A percentile compares a stretch with the other conserved stretches of the same genome.
Conservation (phyloP, 768 basidiomycete genomes). For the Coprinopsis sp. region DNA sequence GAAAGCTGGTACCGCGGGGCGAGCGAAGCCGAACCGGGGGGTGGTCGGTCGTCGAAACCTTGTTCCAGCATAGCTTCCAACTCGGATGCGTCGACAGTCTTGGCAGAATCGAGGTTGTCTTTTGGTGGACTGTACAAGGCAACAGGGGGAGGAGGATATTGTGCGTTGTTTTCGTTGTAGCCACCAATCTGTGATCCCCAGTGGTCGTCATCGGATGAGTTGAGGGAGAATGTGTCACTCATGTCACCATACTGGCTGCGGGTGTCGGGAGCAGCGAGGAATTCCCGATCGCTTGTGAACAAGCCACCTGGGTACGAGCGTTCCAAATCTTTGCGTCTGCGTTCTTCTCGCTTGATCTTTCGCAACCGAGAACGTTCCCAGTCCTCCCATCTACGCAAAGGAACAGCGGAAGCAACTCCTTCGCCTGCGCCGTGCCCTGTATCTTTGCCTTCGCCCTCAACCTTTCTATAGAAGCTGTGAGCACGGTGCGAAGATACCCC, state of each 20-base stretch:
- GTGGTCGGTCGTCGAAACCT: constrained; percentile 76
- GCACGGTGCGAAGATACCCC: constrained; percentile 7
- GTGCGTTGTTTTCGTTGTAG: constrained; percentile 81
- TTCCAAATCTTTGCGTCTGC: constrained; percentile 76
- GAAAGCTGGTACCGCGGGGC: constrained; percentile 59
- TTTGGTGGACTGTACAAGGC: constrained; percentile 48
- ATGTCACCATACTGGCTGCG: constrained; percentile 64
- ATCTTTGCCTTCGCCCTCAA: constrained; percentile 84
- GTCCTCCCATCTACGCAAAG: constrained; percentile 97
- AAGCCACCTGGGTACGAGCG: constrained; percentile 69
- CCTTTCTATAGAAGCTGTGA: constrained; percentile 59
- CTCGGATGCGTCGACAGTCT: constrained; percentile 64
- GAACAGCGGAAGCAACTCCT: constrained; percentile 58
- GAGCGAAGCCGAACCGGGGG: constrained; percentile 42
- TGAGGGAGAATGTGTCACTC: constrained; percentile 75
- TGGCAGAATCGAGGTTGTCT: constrained; percentile 32
- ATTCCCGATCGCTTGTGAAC: constrained; percentile 55
- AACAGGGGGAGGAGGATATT: constrained; percentile 84
- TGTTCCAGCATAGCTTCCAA: constrained; percentile 89
- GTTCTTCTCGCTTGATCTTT: constrained; percentile 84
- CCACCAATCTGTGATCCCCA: constrained; percentile 95
- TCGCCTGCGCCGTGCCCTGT: constrained; percentile 72
- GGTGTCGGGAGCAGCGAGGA: constrained; percentile 53
- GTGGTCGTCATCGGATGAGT: constrained; percentile 89
- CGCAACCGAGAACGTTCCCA: constrained; percentile 96